These are phyloP conservation scores for Emericellopsis atlantica DNA, from an alignment of 2,329 filamentous ascomycete species.

Conservation along the genomic window DNA sequence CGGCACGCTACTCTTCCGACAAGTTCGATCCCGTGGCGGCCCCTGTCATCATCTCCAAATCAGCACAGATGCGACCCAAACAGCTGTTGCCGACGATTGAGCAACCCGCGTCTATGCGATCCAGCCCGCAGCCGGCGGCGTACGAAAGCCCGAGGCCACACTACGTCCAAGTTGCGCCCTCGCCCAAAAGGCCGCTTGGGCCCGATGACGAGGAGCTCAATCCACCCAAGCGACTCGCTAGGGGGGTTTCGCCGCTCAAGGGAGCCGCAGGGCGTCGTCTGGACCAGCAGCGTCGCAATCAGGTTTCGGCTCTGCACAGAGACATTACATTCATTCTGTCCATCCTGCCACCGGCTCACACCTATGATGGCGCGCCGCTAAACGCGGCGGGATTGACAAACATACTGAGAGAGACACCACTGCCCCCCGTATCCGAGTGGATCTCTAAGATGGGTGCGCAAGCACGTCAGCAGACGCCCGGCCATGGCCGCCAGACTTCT, in stretches of 20 bases:
- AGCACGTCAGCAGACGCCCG: conserved; percentile 17
- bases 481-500: conserved; percentile 26
- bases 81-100: conserved; percentile 41
- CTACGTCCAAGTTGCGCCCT: conserved; percentile 31
- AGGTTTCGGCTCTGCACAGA: conserved; percentile 58
- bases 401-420: conserved; percentile 54
- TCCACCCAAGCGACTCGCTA: conserved; percentile 73
- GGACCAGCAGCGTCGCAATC: conserved; percentile 60
- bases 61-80: conserved; percentile 61
- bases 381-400: conserved; percentile 59
- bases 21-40: conserved; percentile 72
- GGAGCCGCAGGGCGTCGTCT: conserved; percentile 76
- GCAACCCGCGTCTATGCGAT: conserved; percentile 33
- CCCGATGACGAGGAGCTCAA: conserved; percentile 60
- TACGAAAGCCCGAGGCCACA: conserved; percentile 34
- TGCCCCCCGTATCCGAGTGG: conserved; percentile 50
- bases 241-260: conserved; percentile 88
- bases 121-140: conserved; percentile 18
- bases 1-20: conserved; percentile 56
- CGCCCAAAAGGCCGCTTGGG: conserved; percentile 49
- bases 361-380: conserved; percentile 61
- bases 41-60: conserved; percentile 73
- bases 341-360: conserved; percentile 60
- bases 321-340: conserved; percentile 53
- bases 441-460: conserved; percentile 29